A percentile compares a stretch with the other conserved stretches of the same genome.
Conservation (phyloP, 2,329 filamentous ascomycete species). For the Proliferodiscus dingleyae region DNA sequence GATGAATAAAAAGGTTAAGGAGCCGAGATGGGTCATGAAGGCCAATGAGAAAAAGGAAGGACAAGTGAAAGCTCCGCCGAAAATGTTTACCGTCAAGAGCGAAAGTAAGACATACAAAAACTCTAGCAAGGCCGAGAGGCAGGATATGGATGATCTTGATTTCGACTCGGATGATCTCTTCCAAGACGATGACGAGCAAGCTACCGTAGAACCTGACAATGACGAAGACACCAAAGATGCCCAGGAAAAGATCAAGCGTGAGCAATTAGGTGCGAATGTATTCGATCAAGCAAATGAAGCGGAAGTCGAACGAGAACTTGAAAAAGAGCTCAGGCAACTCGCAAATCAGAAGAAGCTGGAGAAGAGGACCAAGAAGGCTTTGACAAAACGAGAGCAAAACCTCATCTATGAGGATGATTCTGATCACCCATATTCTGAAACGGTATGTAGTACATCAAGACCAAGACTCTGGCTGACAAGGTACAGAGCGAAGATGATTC, state of each 20-base stretch:
- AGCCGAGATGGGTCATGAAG: slow-evolving; percentile 76
- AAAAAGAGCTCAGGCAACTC: slow-evolving; percentile 68
- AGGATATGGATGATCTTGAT: slow-evolving; percentile 67
- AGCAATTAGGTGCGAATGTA: slow-evolving; percentile 82
- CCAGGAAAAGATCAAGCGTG: slow-evolving; percentile 67
- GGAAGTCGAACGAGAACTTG: slow-evolving; percentile 63
- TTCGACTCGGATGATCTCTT: slow-evolving; percentile 68
- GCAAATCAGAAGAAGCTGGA: slow-evolving; percentile 65
- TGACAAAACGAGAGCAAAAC: slow-evolving; percentile 81
- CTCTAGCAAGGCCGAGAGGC: slow-evolving; percentile 57
- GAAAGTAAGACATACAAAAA: slow-evolving; percentile 61
- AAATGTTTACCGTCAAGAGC: slow-evolving; percentile 53
- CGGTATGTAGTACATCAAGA: slow-evolving; percentile 36
- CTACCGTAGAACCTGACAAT: slow-evolving; percentile 69
- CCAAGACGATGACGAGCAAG: slow-evolving; percentile 81
- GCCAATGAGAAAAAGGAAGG: slow-evolving; percentile 55
- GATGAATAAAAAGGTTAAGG: slow-evolving; percentile 73
- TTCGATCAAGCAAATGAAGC: slow-evolving; percentile 68
- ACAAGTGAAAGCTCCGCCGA: slow-evolving; percentile 53
- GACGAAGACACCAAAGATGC: slow-evolving; percentile 75
- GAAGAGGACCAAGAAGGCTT: slow-evolving; percentile 72
- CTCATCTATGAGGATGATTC: slow-evolving; percentile 77
- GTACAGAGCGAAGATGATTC: slow-evolving; percentile 46
- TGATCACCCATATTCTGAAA: slow-evolving; percentile 51
- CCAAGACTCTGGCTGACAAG: slow-evolving; percentile 23